Evolutionary conservation across 1,139 yeast genomes (phyloP).

Genomic region (Yamadazyma pseudoaaseri): DNA sequence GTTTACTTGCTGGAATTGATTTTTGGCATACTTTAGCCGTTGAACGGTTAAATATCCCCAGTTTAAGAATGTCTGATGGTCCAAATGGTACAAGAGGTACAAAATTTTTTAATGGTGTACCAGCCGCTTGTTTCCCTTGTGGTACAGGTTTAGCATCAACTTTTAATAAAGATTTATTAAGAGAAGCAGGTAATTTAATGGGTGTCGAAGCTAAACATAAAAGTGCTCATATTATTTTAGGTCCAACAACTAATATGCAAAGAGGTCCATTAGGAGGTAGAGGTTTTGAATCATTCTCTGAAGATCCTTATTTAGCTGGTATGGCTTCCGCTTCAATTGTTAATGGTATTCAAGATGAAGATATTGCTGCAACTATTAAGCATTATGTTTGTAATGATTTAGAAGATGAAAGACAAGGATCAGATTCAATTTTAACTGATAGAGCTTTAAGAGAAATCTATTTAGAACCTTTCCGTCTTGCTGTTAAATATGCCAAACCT

Average conservation of each 20-base stretch:
- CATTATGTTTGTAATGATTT: slow-evolving; percentile 62
- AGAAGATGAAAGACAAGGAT: slow-evolving; percentile 53
- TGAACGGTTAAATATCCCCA: slow-evolving; percentile 39
- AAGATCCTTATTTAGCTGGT: slow-evolving; percentile 35
- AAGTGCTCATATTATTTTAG: slow-evolving; percentile 32
- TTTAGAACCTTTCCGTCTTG: slow-evolving; percentile 60
- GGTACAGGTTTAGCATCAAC: slow-evolving; percentile 47
- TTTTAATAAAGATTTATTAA: slow-evolving; percentile 26
- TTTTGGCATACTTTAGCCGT: slow-evolving; percentile 56
- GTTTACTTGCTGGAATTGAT: slow-evolving; percentile 48
- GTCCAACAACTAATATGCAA: slow-evolving; percentile 35
- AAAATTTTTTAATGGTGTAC: slow-evolving; percentile 28
- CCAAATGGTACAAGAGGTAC: slow-evolving; percentile 38
- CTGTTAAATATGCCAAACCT: slow-evolving; percentile 43
- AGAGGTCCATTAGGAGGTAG: slow-evolving; percentile 37
- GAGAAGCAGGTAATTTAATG: slow-evolving; percentile 31
- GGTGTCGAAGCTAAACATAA: slow-evolving; percentile 31
- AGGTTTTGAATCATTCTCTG: slow-evolving; percentile 34
- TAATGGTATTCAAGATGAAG: slow-evolving; percentile 28
- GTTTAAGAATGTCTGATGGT: slow-evolving; percentile 31
- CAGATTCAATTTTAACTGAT: slow-evolving; percentile 49
- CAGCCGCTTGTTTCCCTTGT: slow-evolving; percentile 37
- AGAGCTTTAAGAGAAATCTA: slow-evolving; percentile 63
- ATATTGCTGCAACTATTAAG: slow-evolving; percentile 56
- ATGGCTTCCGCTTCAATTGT: slow-evolving; percentile 26